These are phyloP conservation scores for Anthracocystis panici-leucophaei DNA, from an alignment of 1,284 basidiomycete genomes.

Conservation along the genomic window DNA sequence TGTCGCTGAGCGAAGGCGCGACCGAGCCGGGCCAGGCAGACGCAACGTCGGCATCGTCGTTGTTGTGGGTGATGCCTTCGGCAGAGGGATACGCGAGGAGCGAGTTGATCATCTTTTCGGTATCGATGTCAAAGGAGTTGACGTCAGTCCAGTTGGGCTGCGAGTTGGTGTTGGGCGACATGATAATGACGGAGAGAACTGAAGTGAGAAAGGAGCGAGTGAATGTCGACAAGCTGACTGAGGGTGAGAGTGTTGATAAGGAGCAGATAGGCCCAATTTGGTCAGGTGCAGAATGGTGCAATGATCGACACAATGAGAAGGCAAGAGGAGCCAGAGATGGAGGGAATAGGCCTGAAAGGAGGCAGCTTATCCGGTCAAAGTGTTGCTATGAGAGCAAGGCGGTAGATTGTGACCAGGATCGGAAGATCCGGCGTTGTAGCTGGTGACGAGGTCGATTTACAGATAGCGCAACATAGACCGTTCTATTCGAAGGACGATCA, in stretches of 20 bases:
- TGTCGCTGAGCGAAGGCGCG: constrained; percentile 14
- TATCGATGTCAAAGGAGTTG: constrained; percentile 25
- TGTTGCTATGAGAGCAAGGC: neutral
- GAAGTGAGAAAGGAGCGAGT: too few species aligned
- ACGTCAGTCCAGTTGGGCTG: constrained; percentile 31
- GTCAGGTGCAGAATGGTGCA: constrained; percentile 41
- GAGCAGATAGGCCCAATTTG: constrained; percentile 2
- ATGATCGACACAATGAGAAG: constrained; percentile 7
- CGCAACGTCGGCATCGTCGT: neutral
- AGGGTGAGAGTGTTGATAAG: neutral
- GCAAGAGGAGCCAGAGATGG: constrained; percentile 6
- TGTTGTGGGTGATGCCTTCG: neutral
- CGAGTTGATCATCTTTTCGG: constrained; percentile 39
- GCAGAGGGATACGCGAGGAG: constrained; percentile 11
- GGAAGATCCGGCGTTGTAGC: neutral
- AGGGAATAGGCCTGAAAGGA: constrained; percentile 26
- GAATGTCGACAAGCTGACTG: too few species aligned
- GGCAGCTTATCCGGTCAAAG: constrained; percentile 11
- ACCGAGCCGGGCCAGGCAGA: constrained; percentile 14
- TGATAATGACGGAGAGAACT: neutral
- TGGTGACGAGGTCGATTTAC: neutral
- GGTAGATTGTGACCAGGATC: neutral
- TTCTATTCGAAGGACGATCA: neutral
- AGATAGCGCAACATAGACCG: neutral
- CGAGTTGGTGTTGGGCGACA: constrained; percentile 14